Conservation (phyloP, 108 stramenopile species). For the Nitzschia inconspicua region DNA sequence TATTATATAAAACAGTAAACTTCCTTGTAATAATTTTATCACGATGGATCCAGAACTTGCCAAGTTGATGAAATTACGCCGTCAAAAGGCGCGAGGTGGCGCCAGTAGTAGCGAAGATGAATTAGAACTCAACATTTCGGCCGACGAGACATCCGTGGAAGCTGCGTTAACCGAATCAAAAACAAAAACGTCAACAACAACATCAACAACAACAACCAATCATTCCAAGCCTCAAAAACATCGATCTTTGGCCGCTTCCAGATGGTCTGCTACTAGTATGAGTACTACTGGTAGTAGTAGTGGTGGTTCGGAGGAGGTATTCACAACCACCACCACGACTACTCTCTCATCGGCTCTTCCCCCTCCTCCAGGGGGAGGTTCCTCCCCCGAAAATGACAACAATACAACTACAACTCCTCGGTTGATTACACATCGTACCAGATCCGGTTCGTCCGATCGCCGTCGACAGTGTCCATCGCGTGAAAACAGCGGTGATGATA, state of each 20-base stretch:
- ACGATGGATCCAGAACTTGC: conserved; percentile 13
- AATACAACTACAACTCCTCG: too few relatives aligned
- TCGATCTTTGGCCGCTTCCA: not conserved
- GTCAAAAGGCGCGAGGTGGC: not conserved
- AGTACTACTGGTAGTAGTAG: not conserved
- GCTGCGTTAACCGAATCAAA: not conserved
- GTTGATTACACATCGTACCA: too few relatives aligned
- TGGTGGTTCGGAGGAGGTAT: not conserved
- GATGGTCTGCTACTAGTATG: not conserved
- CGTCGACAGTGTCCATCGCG: too few relatives aligned
- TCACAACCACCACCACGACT: not conserved
- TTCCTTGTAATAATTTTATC: too few relatives aligned
- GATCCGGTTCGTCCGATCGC: too few relatives aligned
- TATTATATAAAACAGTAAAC: too few relatives aligned
- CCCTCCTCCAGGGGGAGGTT: too few relatives aligned
- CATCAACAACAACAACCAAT: not conserved
- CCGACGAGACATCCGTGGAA: not conserved
- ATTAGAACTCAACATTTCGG: not conserved
- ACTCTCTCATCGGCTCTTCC: too few relatives aligned
- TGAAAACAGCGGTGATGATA: too few relatives aligned
- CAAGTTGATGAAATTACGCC: not conserved
- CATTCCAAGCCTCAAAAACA: not conserved
- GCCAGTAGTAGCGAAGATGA: not conserved
- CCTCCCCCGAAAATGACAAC: too few relatives aligned
- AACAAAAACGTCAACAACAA: not conserved